Conservation (phyloP, 805 yeast genomes). For the Sugiyamaella lignohabitans region DNA sequence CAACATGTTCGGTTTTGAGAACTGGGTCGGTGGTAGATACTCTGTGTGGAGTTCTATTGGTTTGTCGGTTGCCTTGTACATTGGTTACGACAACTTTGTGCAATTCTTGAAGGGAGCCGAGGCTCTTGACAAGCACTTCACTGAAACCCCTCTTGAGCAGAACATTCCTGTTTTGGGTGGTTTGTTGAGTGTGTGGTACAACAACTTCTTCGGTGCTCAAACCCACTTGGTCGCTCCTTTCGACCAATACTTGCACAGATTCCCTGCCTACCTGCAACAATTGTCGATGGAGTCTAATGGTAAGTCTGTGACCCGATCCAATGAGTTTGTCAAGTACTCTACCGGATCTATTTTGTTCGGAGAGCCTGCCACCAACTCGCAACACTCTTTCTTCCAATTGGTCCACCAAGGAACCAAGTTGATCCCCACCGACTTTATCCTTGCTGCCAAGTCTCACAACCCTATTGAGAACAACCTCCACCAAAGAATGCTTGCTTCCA, state of each 20-base stretch:
- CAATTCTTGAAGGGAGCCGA: slow-evolving; percentile 94
- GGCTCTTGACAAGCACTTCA: slow-evolving; percentile 90
- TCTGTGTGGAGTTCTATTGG: slow-evolving; percentile 99
- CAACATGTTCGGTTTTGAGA: slow-evolving; percentile 97
- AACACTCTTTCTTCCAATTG: slow-evolving; percentile 98
- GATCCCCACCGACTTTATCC: slow-evolving; percentile 93
- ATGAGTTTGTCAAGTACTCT: slow-evolving; percentile 85
- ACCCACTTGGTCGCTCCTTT: slow-evolving; percentile 98
- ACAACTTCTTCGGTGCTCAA: slow-evolving; percentile 96
- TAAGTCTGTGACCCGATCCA: slow-evolving; percentile 91
- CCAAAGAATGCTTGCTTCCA: slow-evolving; percentile 98
- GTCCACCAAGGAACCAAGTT: slow-evolving; percentile 98
- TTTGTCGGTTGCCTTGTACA: slow-evolving; percentile 85
- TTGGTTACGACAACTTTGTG: slow-evolving; percentile 93
- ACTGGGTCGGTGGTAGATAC: slow-evolving; percentile 99
- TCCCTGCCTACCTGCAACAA: slow-evolving; percentile 99
- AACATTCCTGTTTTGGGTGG: slow-evolving; percentile 95
- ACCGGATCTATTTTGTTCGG: slow-evolving; percentile 96
- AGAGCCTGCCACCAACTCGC: slow-evolving; percentile 98
- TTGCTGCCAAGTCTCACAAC: slow-evolving; percentile 97
- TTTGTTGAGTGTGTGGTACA: slow-evolving; percentile 93
- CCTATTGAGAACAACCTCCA: slow-evolving; percentile 91
- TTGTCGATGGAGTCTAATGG: slow-evolving; percentile 99
- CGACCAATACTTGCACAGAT: slow-evolving; percentile 97
- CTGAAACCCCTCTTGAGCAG: slow-evolving; percentile 72